Evolutionary conservation across 208 protist species (phyloP).

Genomic region (Acanthamoeba sp.): DNA sequence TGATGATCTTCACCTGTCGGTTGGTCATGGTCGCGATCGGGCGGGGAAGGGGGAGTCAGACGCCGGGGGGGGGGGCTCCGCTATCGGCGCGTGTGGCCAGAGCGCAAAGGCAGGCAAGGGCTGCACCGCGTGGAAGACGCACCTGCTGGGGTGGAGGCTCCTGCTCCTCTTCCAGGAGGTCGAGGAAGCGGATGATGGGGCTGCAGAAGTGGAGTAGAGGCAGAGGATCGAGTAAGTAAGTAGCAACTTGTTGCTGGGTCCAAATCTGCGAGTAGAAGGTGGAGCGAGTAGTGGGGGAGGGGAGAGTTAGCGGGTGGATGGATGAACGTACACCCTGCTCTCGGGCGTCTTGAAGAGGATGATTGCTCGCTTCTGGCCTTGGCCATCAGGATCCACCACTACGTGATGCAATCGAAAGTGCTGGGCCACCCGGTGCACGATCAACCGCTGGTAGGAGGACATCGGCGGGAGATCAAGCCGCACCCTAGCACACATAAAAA

Average conservation of each 20-base stretch:
- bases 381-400: slow-evolving; percentile 38
- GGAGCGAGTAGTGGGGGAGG: not conserved
- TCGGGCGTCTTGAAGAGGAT: slow-evolving; percentile 67
- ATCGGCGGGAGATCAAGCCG: slow-evolving; percentile 34
- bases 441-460: slow-evolving; percentile 75
- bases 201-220: not conserved
- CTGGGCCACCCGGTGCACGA: slow-evolving; percentile 70
- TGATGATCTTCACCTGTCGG: slow-evolving; percentile 12
- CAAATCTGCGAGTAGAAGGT: not conserved
- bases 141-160: slow-evolving; percentile 26
- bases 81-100: too few relatives aligned
- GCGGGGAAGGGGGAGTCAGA: too few relatives aligned
- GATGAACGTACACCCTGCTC: slow-evolving; percentile 1
- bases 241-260: too few relatives aligned
- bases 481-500: not conserved
- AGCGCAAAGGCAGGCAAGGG: too few relatives aligned
- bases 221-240: not conserved
- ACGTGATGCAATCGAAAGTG: slow-evolving; percentile 65
- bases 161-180: slow-evolving; percentile 30
- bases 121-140: too few relatives aligned
- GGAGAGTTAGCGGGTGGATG: not conserved
- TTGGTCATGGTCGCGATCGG: too few relatives aligned
- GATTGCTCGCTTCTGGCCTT: slow-evolving; percentile 60
- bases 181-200: slow-evolving; percentile 12
- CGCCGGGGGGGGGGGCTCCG: too few relatives aligned